Evolutionary conservation across 257 asterid species (phyloP).

Genomic region (Dorcoceras hygrometricum): DNA sequence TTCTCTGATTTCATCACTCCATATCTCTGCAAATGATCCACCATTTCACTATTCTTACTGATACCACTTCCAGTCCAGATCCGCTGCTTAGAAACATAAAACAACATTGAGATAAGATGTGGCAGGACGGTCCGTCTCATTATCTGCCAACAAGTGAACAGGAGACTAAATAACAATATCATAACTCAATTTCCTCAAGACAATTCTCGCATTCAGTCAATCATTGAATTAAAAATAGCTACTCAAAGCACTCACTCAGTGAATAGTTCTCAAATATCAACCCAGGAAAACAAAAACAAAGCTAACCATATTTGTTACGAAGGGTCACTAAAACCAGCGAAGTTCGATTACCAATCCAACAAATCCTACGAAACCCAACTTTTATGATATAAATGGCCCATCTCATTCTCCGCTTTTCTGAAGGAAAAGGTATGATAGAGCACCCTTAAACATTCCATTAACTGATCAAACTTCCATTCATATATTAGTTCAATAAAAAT

Average conservation of each 20-base stretch:
- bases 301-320: no score
- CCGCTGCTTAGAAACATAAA: constrained; percentile 54
- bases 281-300: no score
- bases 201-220: not conserved
- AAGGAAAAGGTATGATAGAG: not conserved
- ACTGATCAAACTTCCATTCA: not conserved
- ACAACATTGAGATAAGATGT: constrained; percentile 40
- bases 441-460: no score
- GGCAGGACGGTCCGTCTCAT: constrained; percentile 35
- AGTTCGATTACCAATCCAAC: no score
- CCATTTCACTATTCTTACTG: constrained; percentile 55
- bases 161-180: constrained; percentile 12
- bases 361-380: not conserved
- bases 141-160: constrained; percentile 33
- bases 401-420: not conserved
- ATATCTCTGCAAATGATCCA: constrained; percentile 46
- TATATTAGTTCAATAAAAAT: no score
- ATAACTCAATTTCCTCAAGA: not conserved
- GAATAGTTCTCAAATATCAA: not conserved
- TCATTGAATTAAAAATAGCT: not conserved
- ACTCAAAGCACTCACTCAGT: not conserved
- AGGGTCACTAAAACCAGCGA: no score
- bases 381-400: no score
- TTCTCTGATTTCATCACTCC: constrained; percentile 56
- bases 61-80: constrained; percentile 47